Evolutionary conservation across 495 filamentous ascomycete species (phyloP).

Genomic region (Evansstolkia leycettana): DNA sequence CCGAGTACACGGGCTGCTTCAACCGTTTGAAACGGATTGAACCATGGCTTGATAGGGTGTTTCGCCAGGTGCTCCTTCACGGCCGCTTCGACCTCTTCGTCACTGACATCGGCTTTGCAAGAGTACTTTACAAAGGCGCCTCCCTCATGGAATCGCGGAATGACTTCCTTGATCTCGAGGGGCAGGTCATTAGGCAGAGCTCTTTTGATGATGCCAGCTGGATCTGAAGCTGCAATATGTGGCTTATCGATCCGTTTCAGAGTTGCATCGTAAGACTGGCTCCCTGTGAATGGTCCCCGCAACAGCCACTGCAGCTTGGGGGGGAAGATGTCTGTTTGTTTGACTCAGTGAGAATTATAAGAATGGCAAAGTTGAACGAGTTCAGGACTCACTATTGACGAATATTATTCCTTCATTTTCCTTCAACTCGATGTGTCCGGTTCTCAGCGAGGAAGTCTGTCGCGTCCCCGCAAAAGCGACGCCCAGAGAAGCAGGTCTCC

Average conservation of each 20-base stretch:
- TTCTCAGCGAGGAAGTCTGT: slow-evolving; percentile 15
- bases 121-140: slow-evolving; percentile 88
- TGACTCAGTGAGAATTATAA: not conserved
- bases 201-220: slow-evolving; percentile 45
- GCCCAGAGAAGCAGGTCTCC: no score
- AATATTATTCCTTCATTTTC: slow-evolving; percentile 74
- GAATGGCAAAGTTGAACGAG: not conserved
- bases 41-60: slow-evolving; percentile 74
- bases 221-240: slow-evolving; percentile 47
- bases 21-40: slow-evolving; percentile 67
- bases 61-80: slow-evolving; percentile 47
- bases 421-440: slow-evolving; percentile 62
- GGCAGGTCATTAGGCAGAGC: slow-evolving; percentile 45
- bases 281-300: slow-evolving; percentile 44
- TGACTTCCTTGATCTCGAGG: slow-evolving; percentile 63
- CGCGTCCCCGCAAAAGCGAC: slow-evolving; percentile 2
- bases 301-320: slow-evolving; percentile 59
- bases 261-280: slow-evolving; percentile 43
- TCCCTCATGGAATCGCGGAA: slow-evolving; percentile 79
- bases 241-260: slow-evolving; percentile 52
- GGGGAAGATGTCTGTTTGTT: slow-evolving; percentile 63
- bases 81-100: slow-evolving; percentile 44
- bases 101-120: slow-evolving; percentile 37
- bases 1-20: slow-evolving; percentile 61
- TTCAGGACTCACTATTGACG: slow-evolving; percentile 60